These are phyloP conservation scores for Tephrocybe sp. DNA, from an alignment of 768 basidiomycete species.

Conservation along the genomic window DNA sequence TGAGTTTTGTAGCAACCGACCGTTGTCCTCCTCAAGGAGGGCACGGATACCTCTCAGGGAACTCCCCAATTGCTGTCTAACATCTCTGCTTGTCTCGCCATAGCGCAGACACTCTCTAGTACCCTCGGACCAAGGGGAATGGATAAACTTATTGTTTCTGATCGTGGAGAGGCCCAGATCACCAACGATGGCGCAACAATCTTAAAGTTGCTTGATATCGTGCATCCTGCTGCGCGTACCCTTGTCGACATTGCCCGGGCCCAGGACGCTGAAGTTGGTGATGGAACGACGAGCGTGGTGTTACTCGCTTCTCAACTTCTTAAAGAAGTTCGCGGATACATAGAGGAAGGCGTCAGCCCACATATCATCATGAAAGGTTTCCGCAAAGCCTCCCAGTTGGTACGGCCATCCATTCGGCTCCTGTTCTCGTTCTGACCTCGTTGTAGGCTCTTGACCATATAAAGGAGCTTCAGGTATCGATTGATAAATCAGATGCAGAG, in stretches of 20 bases:
- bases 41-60: slow-evolving; percentile 95
- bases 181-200: slow-evolving; percentile 99
- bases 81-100: slow-evolving; percentile 94
- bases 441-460: slow-evolving; percentile 81
- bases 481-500: slow-evolving; percentile 91
- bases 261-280: slow-evolving; percentile 97
- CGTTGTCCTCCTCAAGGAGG: slow-evolving; percentile 93
- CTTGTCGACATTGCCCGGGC: slow-evolving; percentile 97
- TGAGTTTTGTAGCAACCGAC: slow-evolving; percentile 80
- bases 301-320: slow-evolving; percentile 91
- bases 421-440: background rate
- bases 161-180: slow-evolving; percentile 95
- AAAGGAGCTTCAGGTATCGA: slow-evolving; percentile 83
- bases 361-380: slow-evolving; percentile 99
- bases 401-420: slow-evolving; percentile 34
- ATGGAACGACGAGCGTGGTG: slow-evolving; percentile 97
- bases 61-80: slow-evolving; percentile 91
- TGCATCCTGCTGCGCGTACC: slow-evolving; percentile 97
- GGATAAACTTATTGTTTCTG: slow-evolving; percentile 96
- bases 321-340: slow-evolving; percentile 87
- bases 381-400: slow-evolving; percentile 82
- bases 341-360: slow-evolving; percentile 96
- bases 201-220: slow-evolving; percentile 94
- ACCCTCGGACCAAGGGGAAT: slow-evolving; percentile 98
- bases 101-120: slow-evolving; percentile 86